Evolutionary conservation across 495 filamentous ascomycete genomes (phyloP).

Genomic region (Penicillium argentinense): DNA sequence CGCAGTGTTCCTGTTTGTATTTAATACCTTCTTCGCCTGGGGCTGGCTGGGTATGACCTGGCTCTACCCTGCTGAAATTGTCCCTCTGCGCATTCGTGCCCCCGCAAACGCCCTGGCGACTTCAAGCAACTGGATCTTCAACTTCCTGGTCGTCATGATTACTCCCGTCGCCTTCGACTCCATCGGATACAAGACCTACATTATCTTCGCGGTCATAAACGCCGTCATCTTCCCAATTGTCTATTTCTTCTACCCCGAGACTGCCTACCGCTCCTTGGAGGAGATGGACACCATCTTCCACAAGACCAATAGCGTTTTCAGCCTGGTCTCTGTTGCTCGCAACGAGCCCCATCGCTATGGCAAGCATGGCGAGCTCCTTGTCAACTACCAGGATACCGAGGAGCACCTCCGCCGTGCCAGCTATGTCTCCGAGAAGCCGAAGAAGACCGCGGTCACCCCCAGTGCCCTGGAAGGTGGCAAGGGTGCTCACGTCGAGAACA

Average conservation of each 20-base stretch:
- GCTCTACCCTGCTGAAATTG: conserved; percentile 75
- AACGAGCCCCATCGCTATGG: conserved; percentile 64
- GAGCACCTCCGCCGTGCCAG: conserved; percentile 38
- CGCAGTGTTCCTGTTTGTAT: conserved; percentile 67
- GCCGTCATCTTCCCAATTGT: conserved; percentile 67
- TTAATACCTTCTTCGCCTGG: conserved; percentile 74
- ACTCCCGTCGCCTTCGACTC: conserved; percentile 67
- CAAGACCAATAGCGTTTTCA: conserved; percentile 52
- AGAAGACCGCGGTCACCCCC: conserved; percentile 9
- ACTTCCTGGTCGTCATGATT: conserved; percentile 67
- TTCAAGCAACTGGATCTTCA: conserved; percentile 49
- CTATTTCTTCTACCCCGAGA: conserved; percentile 79
- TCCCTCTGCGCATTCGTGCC: conserved; percentile 69
- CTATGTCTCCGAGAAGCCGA: conserved; percentile 28
- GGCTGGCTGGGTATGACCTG: conserved; percentile 78
- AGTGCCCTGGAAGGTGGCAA: conserved; percentile 27
- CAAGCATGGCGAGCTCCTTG: conserved; percentile 64
- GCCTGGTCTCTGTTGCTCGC: conserved; percentile 57
- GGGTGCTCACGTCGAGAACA: conserved; percentile 21
- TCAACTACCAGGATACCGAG: conserved; percentile 57
- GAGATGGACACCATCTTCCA: conserved; percentile 73
- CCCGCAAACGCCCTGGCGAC: conserved; percentile 73
- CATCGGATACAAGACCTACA: conserved; percentile 71
- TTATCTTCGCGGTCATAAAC: conserved; percentile 79
- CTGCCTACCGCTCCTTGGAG: conserved; percentile 69